A percentile compares a stretch with the other conserved stretches of the same genome.
phyloP scores from a whole-genome alignment of 106 monocot genomes.

The Acanthochlamys bracteata region DNA sequence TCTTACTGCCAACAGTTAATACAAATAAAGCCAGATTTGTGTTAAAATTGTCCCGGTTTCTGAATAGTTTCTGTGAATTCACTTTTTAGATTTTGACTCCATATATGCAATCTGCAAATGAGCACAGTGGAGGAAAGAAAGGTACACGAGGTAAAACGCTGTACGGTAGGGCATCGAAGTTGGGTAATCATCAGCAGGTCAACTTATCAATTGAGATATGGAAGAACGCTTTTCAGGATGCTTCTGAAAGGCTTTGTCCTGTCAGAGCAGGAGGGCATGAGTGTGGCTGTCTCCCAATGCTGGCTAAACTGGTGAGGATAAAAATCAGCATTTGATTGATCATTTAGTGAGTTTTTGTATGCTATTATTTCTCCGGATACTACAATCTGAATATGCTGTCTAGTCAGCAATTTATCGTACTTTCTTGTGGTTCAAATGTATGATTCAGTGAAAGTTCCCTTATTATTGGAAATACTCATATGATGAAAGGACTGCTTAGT shows the following conservation, averaged over 20 bases:
- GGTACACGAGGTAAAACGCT: slow-evolving; percentile 17
- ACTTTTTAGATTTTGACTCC: slow-evolving; percentile 60
- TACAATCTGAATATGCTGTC: no score
- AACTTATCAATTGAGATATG: slow-evolving; percentile 65
- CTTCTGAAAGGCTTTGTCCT: slow-evolving; percentile 85
- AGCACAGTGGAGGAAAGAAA: slow-evolving; percentile 3
- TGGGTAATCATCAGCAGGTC: slow-evolving; percentile 26
- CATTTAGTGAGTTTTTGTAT: no score
- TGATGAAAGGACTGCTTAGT: no score
- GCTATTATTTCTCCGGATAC: no score
- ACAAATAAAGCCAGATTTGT: no score
- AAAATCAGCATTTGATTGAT: no score
- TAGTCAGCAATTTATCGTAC: no score
- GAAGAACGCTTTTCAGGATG: slow-evolving; percentile 83
- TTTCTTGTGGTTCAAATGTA: no score
- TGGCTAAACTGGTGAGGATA: slow-evolving; percentile 64
- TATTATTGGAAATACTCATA: no score
- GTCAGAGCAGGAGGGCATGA: slow-evolving; percentile 75
- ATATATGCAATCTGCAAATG: slow-evolving; percentile 52
- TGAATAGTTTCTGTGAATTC: slow-evolving; percentile 1
- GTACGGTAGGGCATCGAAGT: slow-evolving; percentile 17
- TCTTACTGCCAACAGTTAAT: no score
- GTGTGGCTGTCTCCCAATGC: slow-evolving; percentile 83
- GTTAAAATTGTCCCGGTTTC: no score
- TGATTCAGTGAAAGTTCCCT: no score